Evolutionary conservation across 208 protist genomes (phyloP), one percentile per base, ranked within the genome.

Genomic region (Angomonas desouzai): DNA sequence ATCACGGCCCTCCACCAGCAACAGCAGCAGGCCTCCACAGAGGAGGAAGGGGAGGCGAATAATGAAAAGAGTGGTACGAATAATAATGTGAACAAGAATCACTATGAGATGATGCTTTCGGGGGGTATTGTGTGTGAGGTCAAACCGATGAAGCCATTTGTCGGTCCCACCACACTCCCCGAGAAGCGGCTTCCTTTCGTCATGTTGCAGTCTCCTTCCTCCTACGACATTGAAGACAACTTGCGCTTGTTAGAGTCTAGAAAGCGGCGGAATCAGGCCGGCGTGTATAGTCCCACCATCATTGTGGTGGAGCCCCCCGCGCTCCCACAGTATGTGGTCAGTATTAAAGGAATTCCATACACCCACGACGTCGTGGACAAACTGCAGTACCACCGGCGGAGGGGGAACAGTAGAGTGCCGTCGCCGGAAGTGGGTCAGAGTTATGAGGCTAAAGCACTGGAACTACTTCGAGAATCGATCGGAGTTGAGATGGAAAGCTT

Each of bases 271-370:
- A 64, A 69, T 6, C 9, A 53, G 1, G 22, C 43, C 32, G 20
- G 38, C 11, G 20, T 25, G 6, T 38, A 56, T n/a, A 33, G 67
- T 16, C 68, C 78, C 0, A 70, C 73, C 0, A 49, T 94, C 18
- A 27, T 94, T 11, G 40, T 92, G 58, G 58, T 94, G 25, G 89
- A 94, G 64, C 66, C 72, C 0, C 80, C 88, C 0, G n/a, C 45
- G n/a, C 67, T 79, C 6, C 74, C 76, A 10, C 48, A 55, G 18
- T 66, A 79, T 3, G 51, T 90, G 0, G 77, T 94, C 45, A 91
- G 90, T 60, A 40, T 89, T 22, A 75, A 90, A 59, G 89, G 89
- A 11, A 70, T 81, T 29, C 76, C 89, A 0, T 94, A 92, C 70
- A 56, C 61, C 7, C 67, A 70, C 22, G 23, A 76, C 45, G 51